Evolutionary conservation across 495 filamentous ascomycete genomes (phyloP).

Genomic region (Chaetomium fimeti): DNA sequence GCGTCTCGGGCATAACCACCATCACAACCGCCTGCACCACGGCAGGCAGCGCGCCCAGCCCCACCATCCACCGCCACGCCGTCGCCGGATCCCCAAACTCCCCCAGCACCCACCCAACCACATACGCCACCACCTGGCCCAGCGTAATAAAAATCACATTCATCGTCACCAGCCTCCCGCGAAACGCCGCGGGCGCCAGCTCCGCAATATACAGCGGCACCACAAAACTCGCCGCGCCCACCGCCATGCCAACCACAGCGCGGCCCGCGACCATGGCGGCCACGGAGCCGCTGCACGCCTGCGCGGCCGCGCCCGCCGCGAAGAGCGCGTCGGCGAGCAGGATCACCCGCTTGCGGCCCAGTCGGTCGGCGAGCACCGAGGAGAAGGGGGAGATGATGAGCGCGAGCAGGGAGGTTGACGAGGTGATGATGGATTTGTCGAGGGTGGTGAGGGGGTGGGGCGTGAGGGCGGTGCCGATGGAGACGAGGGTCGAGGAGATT

Average conservation of each 20-base stretch:
- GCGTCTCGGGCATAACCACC: slow-evolving; percentile 74
- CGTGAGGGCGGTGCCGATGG: slow-evolving; percentile 73
- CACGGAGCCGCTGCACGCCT: slow-evolving; percentile 64
- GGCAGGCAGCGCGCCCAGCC: slow-evolving; percentile 77
- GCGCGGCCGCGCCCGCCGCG: slow-evolving; percentile 67
- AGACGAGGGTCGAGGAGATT: slow-evolving; percentile 83
- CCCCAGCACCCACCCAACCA: slow-evolving; percentile 68
- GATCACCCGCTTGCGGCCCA: slow-evolving; percentile 74
- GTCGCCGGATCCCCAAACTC: slow-evolving; percentile 45
- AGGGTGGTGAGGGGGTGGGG: slow-evolving; percentile 62
- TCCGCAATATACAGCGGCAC: slow-evolving; percentile 86
- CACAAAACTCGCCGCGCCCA: slow-evolving; percentile 80
- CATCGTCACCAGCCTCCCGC: slow-evolving; percentile 76
- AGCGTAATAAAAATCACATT: slow-evolving; percentile 76
- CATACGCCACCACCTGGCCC: slow-evolving; percentile 83
- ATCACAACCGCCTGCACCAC: slow-evolving; percentile 65
- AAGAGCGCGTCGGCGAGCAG: slow-evolving; percentile 79
- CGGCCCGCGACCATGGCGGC: slow-evolving; percentile 73
- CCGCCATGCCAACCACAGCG: slow-evolving; percentile 74
- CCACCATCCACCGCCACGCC: slow-evolving; percentile 90
- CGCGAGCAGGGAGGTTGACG: slow-evolving; percentile 75
- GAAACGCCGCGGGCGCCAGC: slow-evolving; percentile 68
- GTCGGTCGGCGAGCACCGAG: slow-evolving; percentile 68
- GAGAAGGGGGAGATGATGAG: slow-evolving; percentile 74
- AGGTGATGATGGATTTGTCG: slow-evolving; percentile 82